phyloP scores from a whole-genome alignment of 2,329 filamentous ascomycete species.

The Aspergillus sclerotialis region DNA sequence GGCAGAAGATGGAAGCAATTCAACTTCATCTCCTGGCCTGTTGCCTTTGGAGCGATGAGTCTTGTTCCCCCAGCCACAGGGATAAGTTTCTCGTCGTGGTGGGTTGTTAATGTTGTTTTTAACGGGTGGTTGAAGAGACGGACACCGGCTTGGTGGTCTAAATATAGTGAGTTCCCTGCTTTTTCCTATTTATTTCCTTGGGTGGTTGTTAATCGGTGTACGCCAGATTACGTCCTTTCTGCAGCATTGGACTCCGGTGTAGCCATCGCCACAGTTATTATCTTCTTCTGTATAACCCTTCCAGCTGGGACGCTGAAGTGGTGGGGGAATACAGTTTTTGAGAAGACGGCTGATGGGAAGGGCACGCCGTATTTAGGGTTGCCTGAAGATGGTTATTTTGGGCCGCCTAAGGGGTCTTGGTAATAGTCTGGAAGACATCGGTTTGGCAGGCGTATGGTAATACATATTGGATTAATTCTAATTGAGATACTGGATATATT shows the following conservation, averaged over 20 bases:
- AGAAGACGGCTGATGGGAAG: conserved; percentile 34
- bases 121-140: conserved; percentile 38
- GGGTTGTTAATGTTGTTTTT: conserved; percentile 41
- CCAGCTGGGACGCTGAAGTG: conserved; percentile 31
- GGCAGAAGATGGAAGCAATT: conserved; percentile 54
- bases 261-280: conserved; percentile 37
- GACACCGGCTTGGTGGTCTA: conserved; percentile 43
- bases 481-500: not conserved
- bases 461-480: not conserved
- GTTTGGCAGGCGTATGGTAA: not conserved
- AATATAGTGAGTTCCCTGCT: conserved; percentile 32
- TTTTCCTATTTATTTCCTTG: not conserved
- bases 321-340: conserved; percentile 38
- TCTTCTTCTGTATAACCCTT: conserved; percentile 40
- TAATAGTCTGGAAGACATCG: conserved; percentile 8
- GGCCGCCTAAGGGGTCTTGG: conserved; percentile 21
- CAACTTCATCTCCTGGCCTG: conserved; percentile 61
- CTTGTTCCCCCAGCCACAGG: conserved; percentile 62
- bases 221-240: conserved; percentile 35
- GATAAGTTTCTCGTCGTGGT: conserved; percentile 65
- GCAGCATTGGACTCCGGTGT: conserved; percentile 39
- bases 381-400: conserved; percentile 23
- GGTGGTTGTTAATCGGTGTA: conserved; percentile 5
- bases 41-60: conserved; percentile 60
- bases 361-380: conserved; percentile 28